A percentile compares a stretch with the other conserved stretches of the same genome.
Evolutionary conservation across 352 stramenopile species (phyloP).

Genomic region (Globisporangium echinulatum): DNA sequence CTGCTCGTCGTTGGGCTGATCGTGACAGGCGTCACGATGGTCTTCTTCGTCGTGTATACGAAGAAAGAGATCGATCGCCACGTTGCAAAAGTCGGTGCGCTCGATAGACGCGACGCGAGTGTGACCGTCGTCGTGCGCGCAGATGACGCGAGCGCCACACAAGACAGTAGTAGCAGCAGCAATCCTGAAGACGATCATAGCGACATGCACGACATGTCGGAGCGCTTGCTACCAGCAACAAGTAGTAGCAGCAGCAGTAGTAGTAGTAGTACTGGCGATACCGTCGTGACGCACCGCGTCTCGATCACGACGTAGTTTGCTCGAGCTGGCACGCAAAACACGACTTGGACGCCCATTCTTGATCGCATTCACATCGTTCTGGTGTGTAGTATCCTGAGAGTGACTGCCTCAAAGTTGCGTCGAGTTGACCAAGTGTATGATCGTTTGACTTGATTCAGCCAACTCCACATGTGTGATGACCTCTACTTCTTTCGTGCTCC

Average conservation of each 20-base stretch:
- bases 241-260: not conserved
- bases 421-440: too few relatives aligned
- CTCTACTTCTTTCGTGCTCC: too few relatives aligned
- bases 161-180: too few relatives aligned
- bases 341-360: too few relatives aligned
- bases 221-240: constrained; percentile 1
- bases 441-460: too few relatives aligned
- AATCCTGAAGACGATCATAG: not conserved
- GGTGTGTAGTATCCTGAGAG: too few relatives aligned
- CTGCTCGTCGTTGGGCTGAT: constrained; percentile 26
- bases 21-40: constrained; percentile 36
- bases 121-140: not conserved
- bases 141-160: too few relatives aligned
- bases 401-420: too few relatives aligned
- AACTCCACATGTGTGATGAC: too few relatives aligned
- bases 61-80: constrained; percentile 35
- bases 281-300: not conserved
- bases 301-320: not conserved
- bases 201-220: not conserved
- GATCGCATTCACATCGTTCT: too few relatives aligned
- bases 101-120: constrained; percentile 6
- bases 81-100: constrained; percentile 25
- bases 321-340: not conserved
- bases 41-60: constrained; percentile 45
- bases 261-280: not conserved